Evolutionary conservation across 2,329 filamentous ascomycete species (phyloP).

Genomic region (Neonectria sp.): DNA sequence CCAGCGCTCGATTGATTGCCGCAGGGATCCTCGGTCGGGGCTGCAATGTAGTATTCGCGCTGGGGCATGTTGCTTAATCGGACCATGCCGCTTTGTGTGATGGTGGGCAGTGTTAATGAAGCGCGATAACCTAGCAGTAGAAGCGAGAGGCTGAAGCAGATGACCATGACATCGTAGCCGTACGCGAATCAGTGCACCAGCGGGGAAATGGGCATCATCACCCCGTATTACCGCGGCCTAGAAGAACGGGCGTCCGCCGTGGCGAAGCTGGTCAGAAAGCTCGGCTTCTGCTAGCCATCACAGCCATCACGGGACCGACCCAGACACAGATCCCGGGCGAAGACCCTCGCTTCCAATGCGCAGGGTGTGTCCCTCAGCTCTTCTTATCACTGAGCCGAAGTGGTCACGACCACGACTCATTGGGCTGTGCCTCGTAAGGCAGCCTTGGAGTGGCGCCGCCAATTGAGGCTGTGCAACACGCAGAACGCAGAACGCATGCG

Average conservation of each 20-base stretch:
- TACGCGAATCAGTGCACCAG: too few relatives aligned
- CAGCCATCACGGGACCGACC: not conserved
- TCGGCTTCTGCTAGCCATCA: too few relatives aligned
- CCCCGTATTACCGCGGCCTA: too few relatives aligned
- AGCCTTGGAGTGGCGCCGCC: not conserved
- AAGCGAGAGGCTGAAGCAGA: not conserved
- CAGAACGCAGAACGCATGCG: too few relatives aligned
- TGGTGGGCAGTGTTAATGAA: too few relatives aligned
- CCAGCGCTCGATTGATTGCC: not conserved
- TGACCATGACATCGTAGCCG: not conserved
- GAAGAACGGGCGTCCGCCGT: too few relatives aligned
- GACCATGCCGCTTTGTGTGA: too few relatives aligned
- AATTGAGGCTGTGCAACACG: not conserved
- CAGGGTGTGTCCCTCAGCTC: not conserved
- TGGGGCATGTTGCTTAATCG: too few relatives aligned
- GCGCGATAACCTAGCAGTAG: not conserved
- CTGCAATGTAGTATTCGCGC: too few relatives aligned
- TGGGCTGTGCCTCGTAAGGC: constrained; percentile 4
- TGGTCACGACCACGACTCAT: not conserved
- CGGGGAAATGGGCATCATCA: too few relatives aligned
- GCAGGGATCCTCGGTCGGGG: too few relatives aligned
- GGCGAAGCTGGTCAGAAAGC: not conserved
- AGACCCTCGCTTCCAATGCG: not conserved
- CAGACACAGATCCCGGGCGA: not conserved
- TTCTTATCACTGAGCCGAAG: not conserved